Evolutionary conservation across 192 early-diverging fungal species (phyloP), one percentile per base, ranked within the genome.

Genomic region (Coemansia umbellata): DNA sequence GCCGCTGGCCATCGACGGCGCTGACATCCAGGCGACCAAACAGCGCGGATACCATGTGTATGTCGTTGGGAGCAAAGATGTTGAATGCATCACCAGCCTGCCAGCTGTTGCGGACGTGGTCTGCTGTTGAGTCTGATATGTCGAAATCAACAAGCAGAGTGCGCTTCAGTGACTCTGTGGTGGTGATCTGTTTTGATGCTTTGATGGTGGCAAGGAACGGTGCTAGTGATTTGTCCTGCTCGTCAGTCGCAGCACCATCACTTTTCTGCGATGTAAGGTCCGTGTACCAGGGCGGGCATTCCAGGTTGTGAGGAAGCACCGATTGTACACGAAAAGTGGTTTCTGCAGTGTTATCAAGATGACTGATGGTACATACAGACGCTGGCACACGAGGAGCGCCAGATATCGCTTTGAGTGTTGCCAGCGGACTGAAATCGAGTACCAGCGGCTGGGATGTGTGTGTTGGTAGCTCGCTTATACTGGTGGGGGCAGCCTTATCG

Each of bases 31-130:
- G 58, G 14, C 81, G 56, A 2, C 54, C 67, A 42, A 93, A 55
- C 2, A 94, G 47, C 1, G 81, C 87, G 0, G 78, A 51, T 0
- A 96, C 92, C 37, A 92, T 56, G 0, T 57, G 55, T 28, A 86
- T 81, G 31, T 87, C 77, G 62, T 94, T 94, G n/a, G 93, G 91
- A 1, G 89, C 91, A 37, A 82, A 55, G n/a, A 96, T 66, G 33
- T 89, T 93, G 76, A 99, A 88, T 4, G 92, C 80, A 64, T 93
- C 92, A 47, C 74, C 74, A 6, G 74, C 67, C 5, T 54, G 58
- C 69, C 58, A 55, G 31, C 31, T 21, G 2, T 31, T 56, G 10
- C 31, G 41, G 6, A 45, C 42, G 15, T 43, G 13, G 14, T 59
- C 21, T 8, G 80, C 53, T 0, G 37, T 43, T 4, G 58, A 37